These are phyloP conservation scores for Exophiala lecanii-corni DNA, from an alignment of 2,329 filamentous ascomycete species.

Conservation along the genomic window DNA sequence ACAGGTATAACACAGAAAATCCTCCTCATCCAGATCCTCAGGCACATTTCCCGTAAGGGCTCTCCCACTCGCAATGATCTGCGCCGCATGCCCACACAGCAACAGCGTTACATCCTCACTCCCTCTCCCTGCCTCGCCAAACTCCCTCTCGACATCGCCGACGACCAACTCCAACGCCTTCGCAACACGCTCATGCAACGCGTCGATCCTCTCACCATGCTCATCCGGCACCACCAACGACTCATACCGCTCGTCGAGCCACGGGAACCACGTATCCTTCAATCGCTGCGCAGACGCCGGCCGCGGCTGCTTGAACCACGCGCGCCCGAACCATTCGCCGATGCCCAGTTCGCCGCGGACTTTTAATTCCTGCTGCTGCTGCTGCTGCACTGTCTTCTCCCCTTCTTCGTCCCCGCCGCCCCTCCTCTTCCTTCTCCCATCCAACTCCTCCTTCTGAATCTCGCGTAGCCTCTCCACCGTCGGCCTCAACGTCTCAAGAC, in stretches of 20 bases:
- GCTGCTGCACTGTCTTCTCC: too few relatives aligned
- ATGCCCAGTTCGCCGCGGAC: slow-evolving; percentile 35
- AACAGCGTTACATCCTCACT: slow-evolving; percentile 65
- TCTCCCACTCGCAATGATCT: slow-evolving; percentile 79
- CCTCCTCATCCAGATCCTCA: slow-evolving; percentile 63
- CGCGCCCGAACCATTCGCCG: slow-evolving; percentile 88
- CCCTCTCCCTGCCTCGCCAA: slow-evolving; percentile 33
- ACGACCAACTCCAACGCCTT: slow-evolving; percentile 44
- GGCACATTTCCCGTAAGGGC: slow-evolving; percentile 76
- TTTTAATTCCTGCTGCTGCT: slow-evolving; percentile 32
- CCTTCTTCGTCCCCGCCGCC: neutral
- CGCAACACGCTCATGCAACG: slow-evolving; percentile 76
- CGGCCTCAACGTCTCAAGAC: slow-evolving; percentile 78
- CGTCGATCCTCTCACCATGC: slow-evolving; percentile 72
- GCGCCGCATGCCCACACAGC: slow-evolving; percentile 84
- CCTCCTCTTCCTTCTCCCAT: slow-evolving; percentile 5
- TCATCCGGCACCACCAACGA: slow-evolving; percentile 62
- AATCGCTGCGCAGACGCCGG: slow-evolving; percentile 64
- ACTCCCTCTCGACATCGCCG: slow-evolving; percentile 36
- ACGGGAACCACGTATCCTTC: slow-evolving; percentile 61
- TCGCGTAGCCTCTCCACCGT: slow-evolving; percentile 40
- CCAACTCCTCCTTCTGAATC: slow-evolving; percentile 5
- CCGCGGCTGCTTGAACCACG: slow-evolving; percentile 77
- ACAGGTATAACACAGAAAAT: slow-evolving; percentile 82
- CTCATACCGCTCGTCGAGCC: slow-evolving; percentile 46